These are phyloP conservation scores for Schizosaccharomyces cryophilus DNA, from an alignment of 805 yeast species.

Conservation along the genomic window DNA sequence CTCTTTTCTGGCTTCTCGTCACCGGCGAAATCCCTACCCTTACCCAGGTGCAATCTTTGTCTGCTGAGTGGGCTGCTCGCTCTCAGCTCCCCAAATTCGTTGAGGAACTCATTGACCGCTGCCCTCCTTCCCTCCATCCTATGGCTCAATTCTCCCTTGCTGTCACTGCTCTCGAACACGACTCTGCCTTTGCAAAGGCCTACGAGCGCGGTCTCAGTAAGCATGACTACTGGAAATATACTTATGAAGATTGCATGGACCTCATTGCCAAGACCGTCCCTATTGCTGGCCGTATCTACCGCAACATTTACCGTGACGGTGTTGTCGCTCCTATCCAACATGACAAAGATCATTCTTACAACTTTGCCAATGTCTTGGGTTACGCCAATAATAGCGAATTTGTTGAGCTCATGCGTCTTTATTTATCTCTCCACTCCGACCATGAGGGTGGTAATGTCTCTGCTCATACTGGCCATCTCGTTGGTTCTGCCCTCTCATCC, in stretches of 20 bases:
- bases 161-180: slow-evolving; percentile 54
- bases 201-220: slow-evolving; percentile 64
- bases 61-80: slow-evolving; percentile 59
- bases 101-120: slow-evolving; percentile 40
- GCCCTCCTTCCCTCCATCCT: slow-evolving; percentile 60
- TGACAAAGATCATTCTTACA: slow-evolving; percentile 36
- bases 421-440: slow-evolving; percentile 53
- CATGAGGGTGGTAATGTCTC: slow-evolving; percentile 73
- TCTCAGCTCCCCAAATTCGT: slow-evolving; percentile 59
- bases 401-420: slow-evolving; percentile 44
- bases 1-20: slow-evolving; percentile 50
- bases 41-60: slow-evolving; percentile 42
- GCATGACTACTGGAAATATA: slow-evolving; percentile 61
- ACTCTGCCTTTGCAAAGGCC: slow-evolving; percentile 65
- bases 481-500: slow-evolving; percentile 57
- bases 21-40: slow-evolving; percentile 66
- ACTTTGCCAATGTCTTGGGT: slow-evolving; percentile 42
- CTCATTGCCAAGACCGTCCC: slow-evolving; percentile 59
- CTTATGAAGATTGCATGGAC: slow-evolving; percentile 60
- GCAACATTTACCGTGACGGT: slow-evolving; percentile 66
- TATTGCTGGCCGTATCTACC: slow-evolving; percentile 64
- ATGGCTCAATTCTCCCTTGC: slow-evolving; percentile 80
- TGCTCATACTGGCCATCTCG: slow-evolving; percentile 61
- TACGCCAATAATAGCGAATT: slow-evolving; percentile 25
- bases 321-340: slow-evolving; percentile 23